These are phyloP conservation scores for Bipolaris zeicola DNA, from an alignment of 2,329 filamentous ascomycete genomes.

Conservation along the genomic window DNA sequence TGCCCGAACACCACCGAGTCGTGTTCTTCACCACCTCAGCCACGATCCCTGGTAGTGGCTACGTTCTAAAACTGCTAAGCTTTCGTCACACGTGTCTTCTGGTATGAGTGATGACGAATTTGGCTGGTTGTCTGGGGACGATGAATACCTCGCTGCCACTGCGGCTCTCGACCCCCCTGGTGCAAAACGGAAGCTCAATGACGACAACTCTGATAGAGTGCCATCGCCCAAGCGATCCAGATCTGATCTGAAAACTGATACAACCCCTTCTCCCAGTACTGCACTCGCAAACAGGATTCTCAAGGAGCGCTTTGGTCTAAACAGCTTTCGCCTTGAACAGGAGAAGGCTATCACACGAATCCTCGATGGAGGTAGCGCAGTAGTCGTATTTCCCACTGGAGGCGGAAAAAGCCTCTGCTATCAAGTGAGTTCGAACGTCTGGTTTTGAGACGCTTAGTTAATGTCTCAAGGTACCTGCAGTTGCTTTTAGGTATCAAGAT, in stretches of 20 bases:
- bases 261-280: slow-evolving; percentile 14
- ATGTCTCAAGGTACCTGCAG: slow-evolving; percentile 43
- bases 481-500: slow-evolving; percentile 52
- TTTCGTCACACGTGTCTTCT: not conserved
- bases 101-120: slow-evolving; percentile 21
- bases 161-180: not conserved
- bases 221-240: slow-evolving; percentile 6
- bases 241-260: not conserved
- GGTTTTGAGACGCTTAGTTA: not conserved
- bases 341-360: slow-evolving; percentile 52
- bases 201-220: not conserved
- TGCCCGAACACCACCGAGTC: not conserved
- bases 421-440: slow-evolving; percentile 63
- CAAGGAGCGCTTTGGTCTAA: slow-evolving; percentile 49
- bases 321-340: slow-evolving; percentile 54
- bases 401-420: slow-evolving; percentile 96
- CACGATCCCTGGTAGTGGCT: too few relatives aligned
- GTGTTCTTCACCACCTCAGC: not conserved
- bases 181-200: slow-evolving; percentile 12
- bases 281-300: slow-evolving; percentile 46
- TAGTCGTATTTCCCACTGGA: slow-evolving; percentile 77
- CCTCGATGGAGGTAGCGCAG: slow-evolving; percentile 52
- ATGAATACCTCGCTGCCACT: slow-evolving; percentile 9
- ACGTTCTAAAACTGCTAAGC: not conserved
- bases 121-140: slow-evolving; percentile 15